phyloP scores from a whole-genome alignment of 345 rosid genomes.

The Dipteronia dyeriana region DNA sequence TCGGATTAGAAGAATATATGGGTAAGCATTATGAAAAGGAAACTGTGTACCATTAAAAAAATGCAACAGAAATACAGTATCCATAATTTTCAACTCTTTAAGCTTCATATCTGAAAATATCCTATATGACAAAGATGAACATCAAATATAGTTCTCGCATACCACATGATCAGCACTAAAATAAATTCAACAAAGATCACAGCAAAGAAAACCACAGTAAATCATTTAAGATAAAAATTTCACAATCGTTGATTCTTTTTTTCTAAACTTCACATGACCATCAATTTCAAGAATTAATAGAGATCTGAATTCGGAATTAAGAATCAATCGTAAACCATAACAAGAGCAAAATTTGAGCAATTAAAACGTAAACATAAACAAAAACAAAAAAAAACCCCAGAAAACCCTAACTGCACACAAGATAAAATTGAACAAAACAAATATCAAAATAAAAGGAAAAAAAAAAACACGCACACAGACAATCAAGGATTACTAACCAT shows the following conservation, averaged over 20 bases:
- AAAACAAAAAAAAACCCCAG: neutral
- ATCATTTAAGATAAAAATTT: neutral
- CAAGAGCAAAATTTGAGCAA: neutral
- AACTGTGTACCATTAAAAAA: neutral
- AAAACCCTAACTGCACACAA: neutral
- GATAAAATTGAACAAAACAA: neutral
- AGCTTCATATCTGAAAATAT: neutral
- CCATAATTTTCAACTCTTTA: neutral
- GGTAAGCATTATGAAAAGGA: neutral
- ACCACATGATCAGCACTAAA: too few relatives aligned
- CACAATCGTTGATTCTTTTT: neutral
- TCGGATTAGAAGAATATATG: too few relatives aligned
- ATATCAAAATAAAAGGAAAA: neutral
- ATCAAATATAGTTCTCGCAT: neutral
- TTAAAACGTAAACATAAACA: neutral
- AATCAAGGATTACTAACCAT: neutral
- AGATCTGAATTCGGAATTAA: neutral
- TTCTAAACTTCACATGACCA: neutral
- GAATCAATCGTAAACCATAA: neutral
- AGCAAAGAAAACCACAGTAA: neutral
- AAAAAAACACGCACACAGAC: neutral
- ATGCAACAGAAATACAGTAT: neutral
- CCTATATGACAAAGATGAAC: neutral
- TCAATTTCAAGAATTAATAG: neutral
- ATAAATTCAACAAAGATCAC: neutral